Conservation (phyloP, 352 stramenopile genomes). For the Hyphochytrium catenoides region DNA sequence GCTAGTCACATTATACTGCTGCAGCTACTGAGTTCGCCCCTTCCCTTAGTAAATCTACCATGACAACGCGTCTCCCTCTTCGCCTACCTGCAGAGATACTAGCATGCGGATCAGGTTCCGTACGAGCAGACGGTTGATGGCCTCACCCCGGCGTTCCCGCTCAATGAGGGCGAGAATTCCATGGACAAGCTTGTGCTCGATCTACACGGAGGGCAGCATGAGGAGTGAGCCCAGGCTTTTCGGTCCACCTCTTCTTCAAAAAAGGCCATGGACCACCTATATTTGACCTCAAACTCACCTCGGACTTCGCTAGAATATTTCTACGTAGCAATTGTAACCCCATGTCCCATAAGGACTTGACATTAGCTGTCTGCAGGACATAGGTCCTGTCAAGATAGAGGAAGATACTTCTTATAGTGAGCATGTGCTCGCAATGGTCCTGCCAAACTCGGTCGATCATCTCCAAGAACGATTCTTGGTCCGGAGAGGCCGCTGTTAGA, state of each 20-base stretch:
- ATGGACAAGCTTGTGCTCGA: constrained; percentile 40
- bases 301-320: no score
- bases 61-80: no score
- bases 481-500: no score
- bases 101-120: constrained; percentile 59
- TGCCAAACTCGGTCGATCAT: constrained; percentile 52
- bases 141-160: constrained; percentile 54
- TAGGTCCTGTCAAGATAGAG: constrained; percentile 74
- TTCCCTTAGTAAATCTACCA: no score
- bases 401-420: constrained; percentile 77
- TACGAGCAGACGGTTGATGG: constrained; percentile 49
- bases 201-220: constrained; percentile 20
- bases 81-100: constrained; percentile 34
- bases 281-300: no score
- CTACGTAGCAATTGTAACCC: constrained; percentile 32
- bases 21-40: no score
- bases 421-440: constrained; percentile 72
- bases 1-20: no score
- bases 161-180: constrained; percentile 57
- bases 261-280: no score
- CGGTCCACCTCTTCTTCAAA: no score
- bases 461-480: constrained; percentile 41
- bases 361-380: constrained; percentile 50
- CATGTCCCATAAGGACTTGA: constrained; percentile 73
- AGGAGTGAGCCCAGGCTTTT: no score